A percentile compares a stretch with the other conserved stretches of the same genome.
These are phyloP conservation scores for Alternaria novae-zelandiae DNA, from an alignment of 2,329 filamentous ascomycete species.

Conservation along the genomic window DNA sequence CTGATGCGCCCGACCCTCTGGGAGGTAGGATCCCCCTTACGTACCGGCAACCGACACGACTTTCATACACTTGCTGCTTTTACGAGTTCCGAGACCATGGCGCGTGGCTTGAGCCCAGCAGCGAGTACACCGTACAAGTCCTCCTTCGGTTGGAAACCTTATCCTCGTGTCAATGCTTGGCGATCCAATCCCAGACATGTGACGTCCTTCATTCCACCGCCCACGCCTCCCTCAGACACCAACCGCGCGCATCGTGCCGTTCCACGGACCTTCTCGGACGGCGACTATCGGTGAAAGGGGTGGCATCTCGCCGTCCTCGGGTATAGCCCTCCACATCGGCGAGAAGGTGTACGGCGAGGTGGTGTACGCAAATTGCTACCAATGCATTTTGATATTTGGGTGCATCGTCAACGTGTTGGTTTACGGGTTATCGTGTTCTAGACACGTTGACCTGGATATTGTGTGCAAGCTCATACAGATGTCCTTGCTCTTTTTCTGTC, in stretches of 20 bases:
- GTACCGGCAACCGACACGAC: not conserved
- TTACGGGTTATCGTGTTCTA: not conserved
- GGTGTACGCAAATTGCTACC: not conserved
- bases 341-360: not conserved
- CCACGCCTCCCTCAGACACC: not conserved
- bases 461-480: not conserved
- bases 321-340: not conserved
- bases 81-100: not conserved
- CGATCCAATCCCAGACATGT: not conserved
- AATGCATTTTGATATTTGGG: not conserved
- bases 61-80: not conserved
- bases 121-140: not conserved
- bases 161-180: not conserved
- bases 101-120: not conserved
- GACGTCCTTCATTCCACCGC: not conserved
- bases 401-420: not conserved
- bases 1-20: not conserved
- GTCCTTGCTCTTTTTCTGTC: not conserved
- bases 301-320: not conserved
- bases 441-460: not conserved
- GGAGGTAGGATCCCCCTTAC: not conserved
- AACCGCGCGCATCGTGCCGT: not conserved
- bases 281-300: not conserved
- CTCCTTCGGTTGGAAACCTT: not conserved
- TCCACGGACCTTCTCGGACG: not conserved